phyloP scores from a whole-genome alignment of 139 green algal species.

The Asterochloris sp. region DNA sequence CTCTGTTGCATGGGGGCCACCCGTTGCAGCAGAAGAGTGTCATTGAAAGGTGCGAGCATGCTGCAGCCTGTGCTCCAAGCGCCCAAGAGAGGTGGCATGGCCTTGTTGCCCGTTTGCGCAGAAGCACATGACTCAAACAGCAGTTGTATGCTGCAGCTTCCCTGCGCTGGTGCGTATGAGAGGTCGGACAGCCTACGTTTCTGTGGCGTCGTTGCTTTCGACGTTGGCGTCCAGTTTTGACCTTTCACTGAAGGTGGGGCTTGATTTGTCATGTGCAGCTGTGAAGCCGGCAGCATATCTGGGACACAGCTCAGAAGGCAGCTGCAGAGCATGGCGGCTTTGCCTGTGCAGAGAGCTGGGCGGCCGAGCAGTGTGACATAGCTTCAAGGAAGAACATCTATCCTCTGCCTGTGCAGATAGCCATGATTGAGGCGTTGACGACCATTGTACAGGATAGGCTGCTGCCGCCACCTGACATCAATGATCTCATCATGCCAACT shows the following conservation, averaged over 20 bases:
- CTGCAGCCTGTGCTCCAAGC: background rate
- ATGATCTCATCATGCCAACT: slow-evolving; percentile 3
- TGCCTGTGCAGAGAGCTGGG: too few relatives aligned
- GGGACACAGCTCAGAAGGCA: too few relatives aligned
- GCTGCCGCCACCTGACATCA: background rate
- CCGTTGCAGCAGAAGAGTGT: slow-evolving; percentile 18
- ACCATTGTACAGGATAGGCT: background rate
- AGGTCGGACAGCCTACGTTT: slow-evolving; percentile 3
- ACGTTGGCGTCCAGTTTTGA: slow-evolving; percentile 7
- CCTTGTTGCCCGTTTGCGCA: background rate
- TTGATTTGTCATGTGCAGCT: background rate
- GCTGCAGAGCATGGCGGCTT: too few relatives aligned
- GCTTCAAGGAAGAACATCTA: background rate
- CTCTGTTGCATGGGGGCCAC: slow-evolving; percentile 7
- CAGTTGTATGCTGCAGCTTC: slow-evolving; percentile 4
- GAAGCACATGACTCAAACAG: background rate
- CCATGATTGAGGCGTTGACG: slow-evolving; percentile 4
- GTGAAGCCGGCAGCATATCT: background rate
- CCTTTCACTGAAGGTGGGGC: slow-evolving; percentile 3
- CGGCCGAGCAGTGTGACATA: too few relatives aligned
- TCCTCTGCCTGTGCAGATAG: background rate
- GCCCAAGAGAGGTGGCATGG: too few relatives aligned
- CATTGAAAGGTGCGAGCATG: slow-evolving; percentile 5
- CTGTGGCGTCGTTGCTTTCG: background rate
- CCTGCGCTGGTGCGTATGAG: slow-evolving; percentile 2